A percentile compares a stretch with the other conserved stretches of the same genome.
These are phyloP conservation scores for Phoenix dactylifera DNA, from an alignment of 176 grass and related monocot genomes.

Conservation along the genomic window DNA sequence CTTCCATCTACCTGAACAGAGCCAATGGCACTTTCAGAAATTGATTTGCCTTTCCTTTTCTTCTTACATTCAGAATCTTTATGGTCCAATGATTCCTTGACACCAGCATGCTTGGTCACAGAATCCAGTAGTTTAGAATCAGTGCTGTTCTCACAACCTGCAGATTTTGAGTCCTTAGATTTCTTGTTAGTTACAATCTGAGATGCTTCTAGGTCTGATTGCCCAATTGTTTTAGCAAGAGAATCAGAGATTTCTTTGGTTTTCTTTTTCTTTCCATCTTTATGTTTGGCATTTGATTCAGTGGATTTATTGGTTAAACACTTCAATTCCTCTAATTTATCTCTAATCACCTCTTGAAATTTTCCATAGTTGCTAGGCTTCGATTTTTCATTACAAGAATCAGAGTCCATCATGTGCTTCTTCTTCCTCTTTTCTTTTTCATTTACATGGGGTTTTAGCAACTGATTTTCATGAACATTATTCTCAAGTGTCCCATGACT, in stretches of 20 bases:
- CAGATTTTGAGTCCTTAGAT: background rate
- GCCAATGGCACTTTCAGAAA: background rate
- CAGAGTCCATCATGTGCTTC: slow-evolving; percentile 25
- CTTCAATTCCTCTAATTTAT: slow-evolving; percentile 25
- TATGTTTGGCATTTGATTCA: slow-evolving; percentile 10
- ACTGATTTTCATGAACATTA: slow-evolving; percentile 4
- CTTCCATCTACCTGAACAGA: slow-evolving; percentile 23
- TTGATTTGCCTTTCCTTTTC: slow-evolving; percentile 46
- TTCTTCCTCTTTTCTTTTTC: slow-evolving; percentile 49
- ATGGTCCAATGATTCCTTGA: background rate
- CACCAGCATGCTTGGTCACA: no score
- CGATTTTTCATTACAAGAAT: background rate
- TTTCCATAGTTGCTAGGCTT: background rate
- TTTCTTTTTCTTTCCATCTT: slow-evolving; percentile 20
- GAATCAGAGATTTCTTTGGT: background rate
- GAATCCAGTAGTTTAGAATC: background rate
- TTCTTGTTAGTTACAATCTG: slow-evolving; percentile 3
- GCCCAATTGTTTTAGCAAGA: background rate
- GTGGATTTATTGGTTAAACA: slow-evolving; percentile 6
- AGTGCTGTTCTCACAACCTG: background rate
- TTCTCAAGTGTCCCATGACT: background rate
- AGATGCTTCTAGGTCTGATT: slow-evolving; percentile 3
- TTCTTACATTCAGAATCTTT: slow-evolving; percentile 33
- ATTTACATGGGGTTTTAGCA: slow-evolving; percentile 8
- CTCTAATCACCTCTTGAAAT: slow-evolving; percentile 19